A percentile compares a stretch with the other conserved stretches of the same genome.
phyloP scores from a whole-genome alignment of 2,329 filamentous ascomycete species.

The Fusarium tricinctum region DNA sequence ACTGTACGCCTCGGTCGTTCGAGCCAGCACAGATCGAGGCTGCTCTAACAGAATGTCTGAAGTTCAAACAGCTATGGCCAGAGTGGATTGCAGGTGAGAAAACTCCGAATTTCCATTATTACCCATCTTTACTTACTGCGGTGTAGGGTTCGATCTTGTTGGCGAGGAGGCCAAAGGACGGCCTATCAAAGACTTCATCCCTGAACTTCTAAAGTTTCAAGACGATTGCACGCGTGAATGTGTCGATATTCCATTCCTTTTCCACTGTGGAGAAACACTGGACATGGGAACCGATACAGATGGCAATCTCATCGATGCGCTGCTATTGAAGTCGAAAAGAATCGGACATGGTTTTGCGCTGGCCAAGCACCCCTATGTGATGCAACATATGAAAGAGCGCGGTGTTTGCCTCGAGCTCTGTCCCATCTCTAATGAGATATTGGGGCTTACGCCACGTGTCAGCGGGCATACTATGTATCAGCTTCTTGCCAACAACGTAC shows the following conservation, averaged over 20 bases:
- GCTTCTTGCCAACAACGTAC: conserved; percentile 78
- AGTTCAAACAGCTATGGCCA: conserved; percentile 69
- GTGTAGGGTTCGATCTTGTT: conserved; percentile 75
- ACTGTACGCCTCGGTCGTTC: conserved; percentile 77
- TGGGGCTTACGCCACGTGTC: conserved; percentile 76
- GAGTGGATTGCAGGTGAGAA: conserved; percentile 73
- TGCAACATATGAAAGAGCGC: conserved; percentile 73
- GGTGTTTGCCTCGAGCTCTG: conserved; percentile 81
- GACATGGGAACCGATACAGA: conserved; percentile 75
- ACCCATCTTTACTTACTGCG: background rate
- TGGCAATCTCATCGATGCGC: conserved; percentile 77
- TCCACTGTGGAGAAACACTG: conserved; percentile 82
- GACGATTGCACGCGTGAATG: conserved; percentile 61
- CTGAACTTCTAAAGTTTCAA: conserved; percentile 70
- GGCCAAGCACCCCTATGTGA: conserved; percentile 74
- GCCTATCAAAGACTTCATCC: conserved; percentile 69
- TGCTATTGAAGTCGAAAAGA: conserved; percentile 74
- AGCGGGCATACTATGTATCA: conserved; percentile 76
- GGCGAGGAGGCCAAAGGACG: conserved; percentile 75
- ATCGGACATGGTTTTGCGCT: conserved; percentile 82
- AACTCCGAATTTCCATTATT: background rate
- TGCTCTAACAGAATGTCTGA: conserved; percentile 72
- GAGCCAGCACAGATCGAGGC: conserved; percentile 59
- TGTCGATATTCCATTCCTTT: conserved; percentile 77
- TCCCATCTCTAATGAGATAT: conserved; percentile 82